Evolutionary conservation across 2,329 filamentous ascomycete genomes (phyloP).

Genomic region (Monosporascus sp.): DNA sequence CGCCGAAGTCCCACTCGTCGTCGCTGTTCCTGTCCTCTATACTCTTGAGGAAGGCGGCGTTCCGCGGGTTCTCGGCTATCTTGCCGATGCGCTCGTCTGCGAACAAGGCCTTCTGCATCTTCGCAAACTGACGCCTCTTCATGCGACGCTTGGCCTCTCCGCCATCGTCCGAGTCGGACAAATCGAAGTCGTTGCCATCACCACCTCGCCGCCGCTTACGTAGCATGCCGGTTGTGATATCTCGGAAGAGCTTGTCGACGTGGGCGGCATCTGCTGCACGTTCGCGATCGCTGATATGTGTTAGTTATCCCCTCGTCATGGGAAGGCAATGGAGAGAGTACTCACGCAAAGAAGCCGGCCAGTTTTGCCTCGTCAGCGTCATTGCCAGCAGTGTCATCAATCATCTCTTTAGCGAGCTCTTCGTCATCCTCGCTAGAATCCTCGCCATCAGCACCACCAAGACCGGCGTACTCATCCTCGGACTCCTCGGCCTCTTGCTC

Average conservation of each 20-base stretch:
- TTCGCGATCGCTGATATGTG: slow-evolving; percentile 62
- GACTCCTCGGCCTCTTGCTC: slow-evolving; percentile 95
- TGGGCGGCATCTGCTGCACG: slow-evolving; percentile 78
- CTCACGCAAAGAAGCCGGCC: slow-evolving; percentile 85
- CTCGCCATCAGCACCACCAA: slow-evolving; percentile 87
- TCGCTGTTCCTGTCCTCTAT: slow-evolving; percentile 78
- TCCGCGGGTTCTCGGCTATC: slow-evolving; percentile 84
- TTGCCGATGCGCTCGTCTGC: slow-evolving; percentile 87
- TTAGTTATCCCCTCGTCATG: neutral
- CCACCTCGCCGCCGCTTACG: slow-evolving; percentile 59
- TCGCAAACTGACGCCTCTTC: slow-evolving; percentile 83
- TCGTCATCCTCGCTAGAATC: slow-evolving; percentile 71
- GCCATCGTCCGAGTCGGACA: slow-evolving; percentile 89
- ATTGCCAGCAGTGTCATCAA: slow-evolving; percentile 76
- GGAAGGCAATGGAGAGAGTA: slow-evolving; percentile 20
- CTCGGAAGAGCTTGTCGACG: slow-evolving; percentile 86
- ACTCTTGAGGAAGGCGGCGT: slow-evolving; percentile 82
- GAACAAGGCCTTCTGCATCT: slow-evolving; percentile 85
- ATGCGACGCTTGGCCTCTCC: slow-evolving; percentile 70
- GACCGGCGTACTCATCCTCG: slow-evolving; percentile 93
- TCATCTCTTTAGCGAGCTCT: slow-evolving; percentile 74
- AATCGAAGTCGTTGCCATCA: slow-evolving; percentile 69
- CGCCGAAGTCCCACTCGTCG: slow-evolving; percentile 72
- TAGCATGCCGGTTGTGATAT: slow-evolving; percentile 84
- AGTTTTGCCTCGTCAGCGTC: slow-evolving; percentile 75